Conservation (phyloP, 2,329 filamentous ascomycete genomes). For the Scleromitrula shiraiana region DNA sequence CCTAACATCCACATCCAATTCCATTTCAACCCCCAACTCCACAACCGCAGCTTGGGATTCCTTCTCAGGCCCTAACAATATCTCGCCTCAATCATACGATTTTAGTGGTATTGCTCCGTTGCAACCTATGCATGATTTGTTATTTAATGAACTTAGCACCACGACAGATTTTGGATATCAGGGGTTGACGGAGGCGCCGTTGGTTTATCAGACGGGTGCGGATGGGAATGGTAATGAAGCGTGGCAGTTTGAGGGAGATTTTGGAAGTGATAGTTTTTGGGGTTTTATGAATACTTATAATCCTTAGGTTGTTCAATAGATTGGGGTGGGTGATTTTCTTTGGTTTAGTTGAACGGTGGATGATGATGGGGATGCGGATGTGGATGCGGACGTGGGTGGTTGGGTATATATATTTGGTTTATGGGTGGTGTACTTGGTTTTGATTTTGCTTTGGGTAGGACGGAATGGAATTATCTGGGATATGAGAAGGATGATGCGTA, state of each 20-base stretch:
- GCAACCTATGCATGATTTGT: conserved; percentile 48
- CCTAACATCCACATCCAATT: conserved; percentile 12
- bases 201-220: conserved; percentile 5
- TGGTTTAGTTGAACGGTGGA: too few species aligned
- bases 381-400: too few species aligned
- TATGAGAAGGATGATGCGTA: too few species aligned
- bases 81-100: conserved; percentile 31
- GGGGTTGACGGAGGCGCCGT: conserved; percentile 5
- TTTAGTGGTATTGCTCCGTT: conserved; percentile 46
- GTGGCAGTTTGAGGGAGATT: conserved; percentile 48
- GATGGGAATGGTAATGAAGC: too few species aligned
- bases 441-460: too few species aligned
- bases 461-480: too few species aligned
- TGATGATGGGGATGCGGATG: too few species aligned
- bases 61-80: conserved; percentile 5
- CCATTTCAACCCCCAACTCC: conserved; percentile 2
- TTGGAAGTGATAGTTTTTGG: conserved; percentile 49
- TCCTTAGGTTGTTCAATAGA: too few species aligned
- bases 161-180: conserved; percentile 9
- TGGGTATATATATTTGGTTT: too few species aligned
- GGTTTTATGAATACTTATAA: conserved; percentile 42
- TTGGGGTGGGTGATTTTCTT: too few species aligned
- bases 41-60: conserved; percentile 15
- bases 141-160: conserved; percentile 44
- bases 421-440: too few species aligned